phyloP scores from a whole-genome alignment of 352 stramenopile species.

The Phytophthora rubi region DNA sequence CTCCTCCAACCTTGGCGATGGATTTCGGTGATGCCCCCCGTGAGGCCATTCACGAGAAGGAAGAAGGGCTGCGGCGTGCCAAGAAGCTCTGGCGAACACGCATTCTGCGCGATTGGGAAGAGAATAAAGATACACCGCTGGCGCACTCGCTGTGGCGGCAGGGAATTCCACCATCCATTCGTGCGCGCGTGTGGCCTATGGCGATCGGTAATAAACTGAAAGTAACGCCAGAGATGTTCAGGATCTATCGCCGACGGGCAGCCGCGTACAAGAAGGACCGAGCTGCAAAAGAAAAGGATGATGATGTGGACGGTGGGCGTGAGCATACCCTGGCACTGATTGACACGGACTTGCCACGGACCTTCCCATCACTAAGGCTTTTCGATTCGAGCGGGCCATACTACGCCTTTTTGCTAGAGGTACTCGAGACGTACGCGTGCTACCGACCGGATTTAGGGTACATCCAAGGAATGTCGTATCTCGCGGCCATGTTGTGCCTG shows the following conservation, averaged over 20 bases:
- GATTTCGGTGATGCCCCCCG: constrained; percentile 31
- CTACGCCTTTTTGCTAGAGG: constrained; percentile 78
- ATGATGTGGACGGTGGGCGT: constrained; percentile 48
- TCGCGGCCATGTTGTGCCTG: constrained; percentile 84
- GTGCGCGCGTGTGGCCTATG: constrained; percentile 82
- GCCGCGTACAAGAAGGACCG: constrained; percentile 65
- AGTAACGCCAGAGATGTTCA: constrained; percentile 87
- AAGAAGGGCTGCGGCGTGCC: constrained; percentile 80
- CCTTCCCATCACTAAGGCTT: constrained; percentile 81
- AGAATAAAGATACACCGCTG: constrained; percentile 73
- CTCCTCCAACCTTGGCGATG: constrained; percentile 29
- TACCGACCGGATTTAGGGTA: constrained; percentile 90
- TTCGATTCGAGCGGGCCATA: constrained; percentile 82
- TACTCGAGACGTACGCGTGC: constrained; percentile 87
- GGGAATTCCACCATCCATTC: constrained; percentile 84
- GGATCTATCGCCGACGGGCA: constrained; percentile 78
- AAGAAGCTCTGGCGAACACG: constrained; percentile 86
- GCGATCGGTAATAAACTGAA: constrained; percentile 88
- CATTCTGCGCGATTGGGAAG: constrained; percentile 81
- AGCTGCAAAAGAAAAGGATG: constrained; percentile 33
- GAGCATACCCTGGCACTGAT: constrained; percentile 87
- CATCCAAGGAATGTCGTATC: constrained; percentile 91
- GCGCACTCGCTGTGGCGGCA: constrained; percentile 83
- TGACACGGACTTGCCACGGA: constrained; percentile 87
- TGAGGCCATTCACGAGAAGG: constrained; percentile 74